Conservation (phyloP, 805 yeast species). For the Nematodospora valgi region DNA sequence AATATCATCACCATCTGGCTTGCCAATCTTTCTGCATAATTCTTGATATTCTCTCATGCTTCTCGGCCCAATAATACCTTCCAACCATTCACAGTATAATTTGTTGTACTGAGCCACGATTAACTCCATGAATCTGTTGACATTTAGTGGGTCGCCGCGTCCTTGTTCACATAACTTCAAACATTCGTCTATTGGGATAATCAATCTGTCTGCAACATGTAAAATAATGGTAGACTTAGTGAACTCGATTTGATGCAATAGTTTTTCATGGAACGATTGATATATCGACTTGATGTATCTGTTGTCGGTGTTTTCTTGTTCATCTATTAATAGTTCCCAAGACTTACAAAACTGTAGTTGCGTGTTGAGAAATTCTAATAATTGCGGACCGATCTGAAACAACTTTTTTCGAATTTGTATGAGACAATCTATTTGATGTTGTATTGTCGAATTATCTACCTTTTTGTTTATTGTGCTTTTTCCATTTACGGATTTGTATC, state of each 20-base stretch:
- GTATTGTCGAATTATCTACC: not conserved
- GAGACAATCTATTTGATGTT: constrained; percentile 3
- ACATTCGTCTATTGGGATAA: constrained; percentile 8
- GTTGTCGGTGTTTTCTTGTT: not conserved
- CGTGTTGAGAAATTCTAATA: constrained; percentile 5
- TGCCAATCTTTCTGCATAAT: constrained; percentile 2
- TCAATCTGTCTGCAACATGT: constrained; percentile 4
- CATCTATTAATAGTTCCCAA: constrained; percentile 1
- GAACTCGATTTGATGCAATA: constrained; percentile 6
- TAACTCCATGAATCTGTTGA: constrained; percentile 8
- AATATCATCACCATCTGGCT: constrained; percentile 5
- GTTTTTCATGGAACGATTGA: constrained; percentile 2
- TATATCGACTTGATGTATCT: constrained; percentile 2
- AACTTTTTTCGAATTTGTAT: constrained; percentile 4
- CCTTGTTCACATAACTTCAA: constrained; percentile 4
- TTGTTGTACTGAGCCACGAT: constrained; percentile 9
- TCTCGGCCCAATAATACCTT: constrained; percentile 14
- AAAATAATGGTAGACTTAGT: constrained; percentile 3
- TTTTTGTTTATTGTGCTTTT: not conserved
- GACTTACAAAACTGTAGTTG: constrained; percentile 7
- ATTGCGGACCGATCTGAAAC: constrained; percentile 5
- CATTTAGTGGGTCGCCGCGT: constrained; percentile 1
- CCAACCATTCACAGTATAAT: constrained; percentile 14
- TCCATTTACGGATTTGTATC: not conserved
- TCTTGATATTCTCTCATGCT: constrained; percentile 14